Conservation (phyloP, 495 filamentous ascomycete genomes). For the Tirmania nivea region DNA sequence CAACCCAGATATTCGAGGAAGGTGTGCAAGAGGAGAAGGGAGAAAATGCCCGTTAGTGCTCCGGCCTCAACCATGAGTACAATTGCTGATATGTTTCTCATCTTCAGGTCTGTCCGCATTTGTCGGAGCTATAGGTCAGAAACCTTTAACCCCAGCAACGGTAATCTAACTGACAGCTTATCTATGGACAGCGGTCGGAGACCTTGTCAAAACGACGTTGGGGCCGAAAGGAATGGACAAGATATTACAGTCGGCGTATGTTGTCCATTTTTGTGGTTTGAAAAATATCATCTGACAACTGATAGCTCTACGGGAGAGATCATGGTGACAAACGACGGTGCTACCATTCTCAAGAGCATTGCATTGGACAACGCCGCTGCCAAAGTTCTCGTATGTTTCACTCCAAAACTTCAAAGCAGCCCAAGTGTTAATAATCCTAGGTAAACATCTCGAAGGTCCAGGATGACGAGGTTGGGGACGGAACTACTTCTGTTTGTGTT, state of each 20-base stretch:
- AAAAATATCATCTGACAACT: slow-evolving; percentile 1
- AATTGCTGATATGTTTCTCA: slow-evolving; percentile 5
- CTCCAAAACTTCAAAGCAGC: too few relatives aligned
- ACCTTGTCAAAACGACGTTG: slow-evolving; percentile 88
- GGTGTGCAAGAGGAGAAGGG: slow-evolving; percentile 96
- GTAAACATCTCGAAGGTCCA: slow-evolving; percentile 98
- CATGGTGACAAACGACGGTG: slow-evolving; percentile 95
- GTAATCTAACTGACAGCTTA: too few relatives aligned
- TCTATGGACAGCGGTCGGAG: slow-evolving; percentile 47
- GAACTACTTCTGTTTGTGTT: slow-evolving; percentile 79
- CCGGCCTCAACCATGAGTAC: not conserved
- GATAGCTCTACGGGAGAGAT: slow-evolving; percentile 80
- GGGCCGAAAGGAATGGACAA: slow-evolving; percentile 99
- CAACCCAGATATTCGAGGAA: slow-evolving; percentile 95
- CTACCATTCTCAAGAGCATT: slow-evolving; percentile 93
- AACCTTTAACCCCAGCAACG: too few relatives aligned
- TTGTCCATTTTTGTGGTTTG: slow-evolving; percentile 3
- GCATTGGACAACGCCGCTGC: slow-evolving; percentile 97
- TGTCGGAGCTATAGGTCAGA: slow-evolving; percentile 56
- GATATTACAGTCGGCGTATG: slow-evolving; percentile 90
- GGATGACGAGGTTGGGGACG: slow-evolving; percentile 95
- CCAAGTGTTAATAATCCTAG: not conserved
- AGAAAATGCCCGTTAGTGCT: slow-evolving; percentile 69
- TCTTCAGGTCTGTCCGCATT: slow-evolving; percentile 50
- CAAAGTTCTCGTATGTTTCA: slow-evolving; percentile 46